These are phyloP conservation scores for Chytridiales sp. DNA, from an alignment of 371 early-diverging fungal genomes.

Conservation along the genomic window DNA sequence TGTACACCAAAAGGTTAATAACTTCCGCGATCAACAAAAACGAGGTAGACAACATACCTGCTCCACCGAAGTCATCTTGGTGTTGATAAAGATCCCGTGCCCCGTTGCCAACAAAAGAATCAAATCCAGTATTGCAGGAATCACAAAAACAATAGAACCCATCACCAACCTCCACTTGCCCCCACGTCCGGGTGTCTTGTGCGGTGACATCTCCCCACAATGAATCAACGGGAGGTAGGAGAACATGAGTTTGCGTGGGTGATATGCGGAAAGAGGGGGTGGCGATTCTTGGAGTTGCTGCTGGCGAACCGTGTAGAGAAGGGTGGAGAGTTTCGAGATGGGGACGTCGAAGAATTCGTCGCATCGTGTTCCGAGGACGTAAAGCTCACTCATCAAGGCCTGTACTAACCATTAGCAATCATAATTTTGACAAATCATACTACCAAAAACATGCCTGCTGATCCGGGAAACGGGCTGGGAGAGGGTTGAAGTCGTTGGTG, in stretches of 20 bases:
- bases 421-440: not conserved
- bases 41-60: not conserved
- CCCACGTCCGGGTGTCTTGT: not conserved
- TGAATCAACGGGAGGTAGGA: slow-evolving; percentile 14
- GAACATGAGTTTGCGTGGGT: slow-evolving; percentile 20
- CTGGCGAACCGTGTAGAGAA: not conserved
- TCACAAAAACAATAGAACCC: slow-evolving; percentile 7
- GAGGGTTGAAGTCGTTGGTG: slow-evolving; percentile 13
- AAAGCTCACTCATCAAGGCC: slow-evolving; percentile 12
- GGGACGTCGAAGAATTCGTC: slow-evolving; percentile 11
- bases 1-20: not conserved
- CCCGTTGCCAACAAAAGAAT: slow-evolving; percentile 9
- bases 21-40: not conserved
- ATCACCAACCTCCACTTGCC: not conserved
- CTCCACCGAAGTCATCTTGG: slow-evolving; percentile 3
- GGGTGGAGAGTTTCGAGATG: not conserved
- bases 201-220: not conserved
- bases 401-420: not conserved
- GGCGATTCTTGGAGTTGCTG: not conserved
- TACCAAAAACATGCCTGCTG: slow-evolving; percentile 1
- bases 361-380: slow-evolving; percentile 10
- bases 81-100: slow-evolving; percentile 14
- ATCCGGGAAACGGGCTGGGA: slow-evolving; percentile 5
- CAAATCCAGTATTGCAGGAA: slow-evolving; percentile 10
- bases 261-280: slow-evolving; percentile 2